Evolutionary conservation across 768 basidiomycete species (phyloP), one percentile per base, ranked within the genome.

Genomic region (Trametes villosa): DNA sequence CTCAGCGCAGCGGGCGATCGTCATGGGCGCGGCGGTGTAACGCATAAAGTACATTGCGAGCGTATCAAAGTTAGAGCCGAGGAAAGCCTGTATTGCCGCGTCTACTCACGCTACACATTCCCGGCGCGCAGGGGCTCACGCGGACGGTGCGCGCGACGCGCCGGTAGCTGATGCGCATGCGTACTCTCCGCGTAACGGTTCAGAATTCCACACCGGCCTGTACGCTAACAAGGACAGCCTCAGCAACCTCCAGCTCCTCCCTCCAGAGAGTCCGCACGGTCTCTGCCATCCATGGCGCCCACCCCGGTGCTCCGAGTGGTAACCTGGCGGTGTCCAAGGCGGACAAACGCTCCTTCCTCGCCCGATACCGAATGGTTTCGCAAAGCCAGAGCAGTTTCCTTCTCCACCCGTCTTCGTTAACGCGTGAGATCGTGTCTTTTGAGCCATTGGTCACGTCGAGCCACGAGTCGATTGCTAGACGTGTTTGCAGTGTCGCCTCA

Each of bases 201-300:
- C 48, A 87, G 67, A 86, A 86, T 47, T 82, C 77, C 62, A 75
- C 77, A n/a, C 81, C 81, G 20, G 71, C 68, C 36, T 73, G 63
- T 13, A 87, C 57, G 65, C 84, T 81, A 38, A 77, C 68, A 36
- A 72, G 66, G 5, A 90, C 82, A 5, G 72, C 79, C 26, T 58
- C 61, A 8, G 84, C 82, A 6, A 91, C 85, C 52, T 73, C 70
- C 7, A 72, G 24, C 60, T 91, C 86, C 69, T 92, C 91, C 36
- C 64, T 63, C 89, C 89, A 91, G 18, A 92, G 71, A 2, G 67
- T 65, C 53, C 57, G 68, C n/a, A 90, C 76, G 47, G 75, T 79
- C 20, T 63, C 68, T n/a, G 64, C 40, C 70, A 75, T 74, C 75
- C 76, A 77, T 12, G 26, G 36, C 12, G 61, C 59, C 79, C 81